phyloP scores from a whole-genome alignment of 257 asterid species.

The Primulina eburnea region DNA sequence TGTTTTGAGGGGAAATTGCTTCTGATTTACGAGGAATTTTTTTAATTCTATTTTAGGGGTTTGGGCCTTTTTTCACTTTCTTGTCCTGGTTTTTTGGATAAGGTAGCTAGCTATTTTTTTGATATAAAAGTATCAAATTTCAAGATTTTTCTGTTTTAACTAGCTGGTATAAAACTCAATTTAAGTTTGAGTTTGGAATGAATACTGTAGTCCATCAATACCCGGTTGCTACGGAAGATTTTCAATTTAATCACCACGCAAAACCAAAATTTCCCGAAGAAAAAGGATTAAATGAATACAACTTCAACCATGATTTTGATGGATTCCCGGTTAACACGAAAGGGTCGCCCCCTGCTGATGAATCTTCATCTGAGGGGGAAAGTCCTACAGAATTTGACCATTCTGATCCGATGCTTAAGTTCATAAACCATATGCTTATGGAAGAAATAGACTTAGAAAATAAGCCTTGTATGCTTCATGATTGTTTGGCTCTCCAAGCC shows the following conservation, averaged over 20 bases:
- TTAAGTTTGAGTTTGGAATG: constrained; percentile 22
- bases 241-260: constrained; percentile 23
- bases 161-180: neutral
- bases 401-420: constrained; percentile 50
- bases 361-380: constrained; percentile 33
- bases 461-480: constrained; percentile 67
- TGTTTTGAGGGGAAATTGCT: no score
- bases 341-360: constrained; percentile 17
- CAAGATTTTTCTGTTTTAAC: neutral
- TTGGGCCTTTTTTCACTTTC: neutral
- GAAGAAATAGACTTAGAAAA: constrained; percentile 67
- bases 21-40: no score
- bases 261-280: constrained; percentile 23
- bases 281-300: constrained; percentile 19
- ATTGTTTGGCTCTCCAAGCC: constrained; percentile 67
- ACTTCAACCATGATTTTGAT: neutral
- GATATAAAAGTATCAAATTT: neutral
- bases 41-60: neutral
- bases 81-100: neutral
- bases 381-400: constrained; percentile 34
- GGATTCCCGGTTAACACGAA: neutral
- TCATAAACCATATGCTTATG: constrained; percentile 64
- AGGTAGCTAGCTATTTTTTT: neutral
- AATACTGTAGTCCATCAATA: constrained; percentile 34
- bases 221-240: constrained; percentile 23